phyloP scores from a whole-genome alignment of 345 rosid species.

The Pugionium dolabratum region DNA sequence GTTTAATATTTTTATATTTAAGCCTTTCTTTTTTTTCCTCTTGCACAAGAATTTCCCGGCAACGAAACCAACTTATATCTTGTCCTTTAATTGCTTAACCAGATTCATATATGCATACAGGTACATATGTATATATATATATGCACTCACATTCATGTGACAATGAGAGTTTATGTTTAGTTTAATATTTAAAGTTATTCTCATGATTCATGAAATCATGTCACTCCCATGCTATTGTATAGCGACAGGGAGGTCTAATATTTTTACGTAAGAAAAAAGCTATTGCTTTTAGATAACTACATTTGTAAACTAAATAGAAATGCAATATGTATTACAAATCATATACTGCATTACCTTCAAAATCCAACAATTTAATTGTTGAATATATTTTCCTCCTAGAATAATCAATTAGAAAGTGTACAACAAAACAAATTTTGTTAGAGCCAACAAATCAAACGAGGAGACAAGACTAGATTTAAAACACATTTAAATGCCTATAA shows the following conservation, averaged over 20 bases:
- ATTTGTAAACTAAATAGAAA: background rate
- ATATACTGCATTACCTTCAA: slow-evolving; percentile 7
- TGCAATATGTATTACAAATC: slow-evolving; percentile 16
- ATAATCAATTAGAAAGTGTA: slow-evolving; percentile 36
- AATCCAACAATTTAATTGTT: slow-evolving; percentile 15
- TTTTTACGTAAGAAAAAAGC: too few relatives aligned
- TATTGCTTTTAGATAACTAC: too few relatives aligned
- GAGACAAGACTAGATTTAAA: slow-evolving; percentile 10
- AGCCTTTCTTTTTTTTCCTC: background rate
- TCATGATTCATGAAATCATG: slow-evolving; percentile 7
- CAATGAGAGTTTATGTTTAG: slow-evolving; percentile 10
- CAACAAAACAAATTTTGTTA: slow-evolving; percentile 32
- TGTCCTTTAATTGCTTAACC: slow-evolving; percentile 45
- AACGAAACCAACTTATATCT: slow-evolving; percentile 39
- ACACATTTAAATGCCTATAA: slow-evolving; percentile 27
- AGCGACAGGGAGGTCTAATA: background rate
- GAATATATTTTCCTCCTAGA: slow-evolving; percentile 23
- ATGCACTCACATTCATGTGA: slow-evolving; percentile 22
- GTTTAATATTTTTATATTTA: slow-evolving; percentile 1
- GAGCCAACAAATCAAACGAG: slow-evolving; percentile 27
- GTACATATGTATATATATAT: background rate
- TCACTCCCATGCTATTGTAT: slow-evolving; percentile 10
- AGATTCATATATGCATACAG: slow-evolving; percentile 26
- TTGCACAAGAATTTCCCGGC: slow-evolving; percentile 38
- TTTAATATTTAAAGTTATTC: slow-evolving; percentile 9